Conservation (phyloP, 768 basidiomycete species). For the Collybiopsis luxurians region DNA sequence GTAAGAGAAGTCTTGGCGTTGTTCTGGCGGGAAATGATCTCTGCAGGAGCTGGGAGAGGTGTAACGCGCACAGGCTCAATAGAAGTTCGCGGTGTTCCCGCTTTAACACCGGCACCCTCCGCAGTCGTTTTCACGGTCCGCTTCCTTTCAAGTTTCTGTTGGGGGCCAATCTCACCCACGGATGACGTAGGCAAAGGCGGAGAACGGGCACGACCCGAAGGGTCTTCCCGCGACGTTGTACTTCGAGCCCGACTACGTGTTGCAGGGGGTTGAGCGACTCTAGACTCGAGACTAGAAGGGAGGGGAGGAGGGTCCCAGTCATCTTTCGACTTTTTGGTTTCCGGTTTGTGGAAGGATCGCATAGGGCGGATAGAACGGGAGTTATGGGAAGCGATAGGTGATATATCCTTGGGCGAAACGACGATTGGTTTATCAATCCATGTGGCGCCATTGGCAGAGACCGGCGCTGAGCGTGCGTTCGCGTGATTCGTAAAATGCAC, state of each 20-base stretch:
- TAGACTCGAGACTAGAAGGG: slow-evolving; percentile 28
- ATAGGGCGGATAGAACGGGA: slow-evolving; percentile 35
- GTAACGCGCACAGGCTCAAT: not conserved
- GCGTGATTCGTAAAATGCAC: slow-evolving; percentile 34
- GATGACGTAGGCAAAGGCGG: not conserved
- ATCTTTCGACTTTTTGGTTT: not conserved
- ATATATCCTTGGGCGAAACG: not conserved
- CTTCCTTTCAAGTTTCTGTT: slow-evolving; percentile 2
- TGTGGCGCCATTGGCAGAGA: not conserved
- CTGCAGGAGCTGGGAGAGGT: slow-evolving; percentile 33
- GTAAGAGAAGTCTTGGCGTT: slow-evolving; percentile 13
- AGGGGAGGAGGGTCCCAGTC: slow-evolving; percentile 22
- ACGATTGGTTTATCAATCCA: not conserved
- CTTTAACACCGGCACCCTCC: slow-evolving; percentile 11
- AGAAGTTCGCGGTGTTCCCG: slow-evolving; percentile 21
- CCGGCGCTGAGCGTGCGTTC: slow-evolving; percentile 1
- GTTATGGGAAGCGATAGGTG: not conserved
- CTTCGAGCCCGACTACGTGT: slow-evolving; percentile 26
- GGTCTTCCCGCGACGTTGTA: slow-evolving; percentile 5
- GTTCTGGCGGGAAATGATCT: slow-evolving; percentile 24
- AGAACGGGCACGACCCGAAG: not conserved
- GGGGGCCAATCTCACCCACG: not conserved
- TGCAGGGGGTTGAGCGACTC: slow-evolving; percentile 33
- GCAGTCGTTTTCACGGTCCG: slow-evolving; percentile 9
- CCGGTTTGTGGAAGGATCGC: slow-evolving; percentile 57